Percentiles rank a stretch among this genome's conserved stretches.
These are phyloP conservation scores for Diplodia seriata DNA, from an alignment of 2,329 filamentous ascomycete genomes.

Conservation along the genomic window DNA sequence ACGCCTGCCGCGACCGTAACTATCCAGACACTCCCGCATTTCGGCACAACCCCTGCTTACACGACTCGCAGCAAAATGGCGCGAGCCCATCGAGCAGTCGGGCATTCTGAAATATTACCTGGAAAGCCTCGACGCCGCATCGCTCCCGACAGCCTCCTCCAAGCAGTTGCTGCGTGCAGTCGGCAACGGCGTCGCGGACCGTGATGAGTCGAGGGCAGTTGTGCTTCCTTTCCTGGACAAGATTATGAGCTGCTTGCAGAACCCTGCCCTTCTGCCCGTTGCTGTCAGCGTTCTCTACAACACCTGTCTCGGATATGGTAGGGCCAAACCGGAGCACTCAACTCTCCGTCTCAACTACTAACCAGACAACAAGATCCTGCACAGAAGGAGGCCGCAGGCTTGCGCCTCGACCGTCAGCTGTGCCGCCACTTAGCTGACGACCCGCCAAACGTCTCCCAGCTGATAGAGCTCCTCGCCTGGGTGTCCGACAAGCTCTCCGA, in stretches of 20 bases:
- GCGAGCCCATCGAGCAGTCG: slow-evolving; percentile 39
- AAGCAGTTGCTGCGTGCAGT: slow-evolving; percentile 48
- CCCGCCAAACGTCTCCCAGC: slow-evolving; percentile 41
- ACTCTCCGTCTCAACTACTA: background rate
- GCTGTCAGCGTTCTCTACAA: slow-evolving; percentile 54
- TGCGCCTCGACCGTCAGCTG: slow-evolving; percentile 44
- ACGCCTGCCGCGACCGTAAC: slow-evolving; percentile 30
- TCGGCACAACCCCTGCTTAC: slow-evolving; percentile 35
- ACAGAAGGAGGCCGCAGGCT: slow-evolving; percentile 43
- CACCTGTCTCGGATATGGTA: slow-evolving; percentile 52
- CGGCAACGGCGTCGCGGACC: slow-evolving; percentile 49
- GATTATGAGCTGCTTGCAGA: slow-evolving; percentile 40
- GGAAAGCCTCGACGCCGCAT: slow-evolving; percentile 38
- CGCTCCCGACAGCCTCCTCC: slow-evolving; percentile 36
- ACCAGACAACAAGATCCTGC: slow-evolving; percentile 41
- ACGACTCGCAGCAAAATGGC: slow-evolving; percentile 43
- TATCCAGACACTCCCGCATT: background rate
- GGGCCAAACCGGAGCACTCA: background rate
- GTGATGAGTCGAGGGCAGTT: slow-evolving; percentile 45
- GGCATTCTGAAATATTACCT: slow-evolving; percentile 43
- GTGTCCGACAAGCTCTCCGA: slow-evolving; percentile 45
- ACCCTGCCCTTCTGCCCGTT: slow-evolving; percentile 39
- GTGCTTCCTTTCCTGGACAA: slow-evolving; percentile 40
- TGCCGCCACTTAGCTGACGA: slow-evolving; percentile 41
- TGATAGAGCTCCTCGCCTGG: slow-evolving; percentile 46